Evolutionary conservation across 2,329 filamentous ascomycete genomes (phyloP).

Genomic region (Phialemonium atrogriseum): DNA sequence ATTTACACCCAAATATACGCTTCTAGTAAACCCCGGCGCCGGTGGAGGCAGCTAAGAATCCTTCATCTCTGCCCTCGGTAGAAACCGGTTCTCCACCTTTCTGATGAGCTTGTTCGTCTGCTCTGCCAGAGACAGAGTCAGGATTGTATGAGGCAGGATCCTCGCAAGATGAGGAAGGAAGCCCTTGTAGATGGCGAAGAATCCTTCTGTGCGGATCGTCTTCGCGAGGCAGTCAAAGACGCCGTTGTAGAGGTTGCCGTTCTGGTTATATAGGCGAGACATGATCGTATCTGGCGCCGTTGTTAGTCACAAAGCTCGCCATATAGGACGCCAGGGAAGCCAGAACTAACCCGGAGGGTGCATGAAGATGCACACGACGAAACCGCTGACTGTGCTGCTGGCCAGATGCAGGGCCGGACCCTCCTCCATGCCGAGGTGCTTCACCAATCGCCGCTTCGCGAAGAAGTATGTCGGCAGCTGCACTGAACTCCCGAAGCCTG

Average conservation of each 20-base stretch:
- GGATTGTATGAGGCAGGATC: conserved; percentile 90
- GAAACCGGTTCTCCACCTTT: conserved; percentile 57
- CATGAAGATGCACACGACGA: conserved; percentile 97
- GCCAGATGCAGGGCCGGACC: conserved; percentile 81
- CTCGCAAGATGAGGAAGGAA: conserved; percentile 90
- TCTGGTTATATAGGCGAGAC: conserved; percentile 98
- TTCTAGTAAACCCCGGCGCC: too few species aligned
- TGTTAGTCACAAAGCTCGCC: background rate
- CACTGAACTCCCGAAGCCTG: conserved; percentile 90
- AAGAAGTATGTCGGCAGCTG: conserved; percentile 98
- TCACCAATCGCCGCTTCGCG: conserved; percentile 77
- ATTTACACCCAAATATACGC: too few species aligned
- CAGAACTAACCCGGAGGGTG: conserved; percentile 71
- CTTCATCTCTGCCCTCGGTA: conserved; percentile 18
- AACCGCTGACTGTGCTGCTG: conserved; percentile 83
- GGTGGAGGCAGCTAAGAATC: too few species aligned
- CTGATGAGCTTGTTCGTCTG: conserved; percentile 93
- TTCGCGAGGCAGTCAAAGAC: conserved; percentile 88
- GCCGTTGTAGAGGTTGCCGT: conserved; percentile 89
- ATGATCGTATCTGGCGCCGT: conserved; percentile 73
- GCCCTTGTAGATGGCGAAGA: conserved; percentile 94
- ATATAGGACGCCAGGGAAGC: background rate
- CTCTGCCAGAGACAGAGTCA: conserved; percentile 88
- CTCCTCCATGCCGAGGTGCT: conserved; percentile 82
- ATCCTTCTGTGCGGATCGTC: conserved; percentile 83